These are phyloP conservation scores for Scytalidium sp. DNA, from an alignment of 2,329 filamentous ascomycete genomes.

Conservation along the genomic window DNA sequence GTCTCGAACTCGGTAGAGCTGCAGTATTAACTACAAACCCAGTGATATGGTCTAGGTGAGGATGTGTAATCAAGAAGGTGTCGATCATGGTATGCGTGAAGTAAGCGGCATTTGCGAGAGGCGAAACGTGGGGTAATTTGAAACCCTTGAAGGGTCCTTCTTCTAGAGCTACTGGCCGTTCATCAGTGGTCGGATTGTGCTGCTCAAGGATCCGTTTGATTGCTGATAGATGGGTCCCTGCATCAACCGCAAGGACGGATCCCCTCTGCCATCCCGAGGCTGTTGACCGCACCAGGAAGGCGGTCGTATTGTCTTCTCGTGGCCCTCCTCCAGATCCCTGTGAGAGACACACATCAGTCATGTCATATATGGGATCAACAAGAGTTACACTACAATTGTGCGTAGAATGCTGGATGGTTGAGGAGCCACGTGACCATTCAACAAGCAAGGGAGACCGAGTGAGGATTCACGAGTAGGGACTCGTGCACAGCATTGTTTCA, in stretches of 20 bases:
- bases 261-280: slow-evolving; percentile 76
- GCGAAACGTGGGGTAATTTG: slow-evolving; percentile 61
- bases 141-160: slow-evolving; percentile 79
- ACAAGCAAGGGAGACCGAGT: too few species aligned
- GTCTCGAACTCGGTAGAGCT: slow-evolving; percentile 72
- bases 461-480: background rate
- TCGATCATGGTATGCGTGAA: slow-evolving; percentile 78
- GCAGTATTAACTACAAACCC: slow-evolving; percentile 94
- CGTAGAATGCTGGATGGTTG: too few species aligned
- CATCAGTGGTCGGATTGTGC: slow-evolving; percentile 26
- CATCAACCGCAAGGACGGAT: slow-evolving; percentile 89
- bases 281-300: slow-evolving; percentile 81
- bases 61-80: slow-evolving; percentile 89
- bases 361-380: too few species aligned
- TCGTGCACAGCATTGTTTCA: background rate
- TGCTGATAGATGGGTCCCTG: slow-evolving; percentile 81
- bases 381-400: too few species aligned
- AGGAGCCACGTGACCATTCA: too few species aligned
- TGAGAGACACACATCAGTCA: slow-evolving; percentile 1
- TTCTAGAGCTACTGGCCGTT: slow-evolving; percentile 53
- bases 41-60: slow-evolving; percentile 92
- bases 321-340: slow-evolving; percentile 90
- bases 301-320: slow-evolving; percentile 84
- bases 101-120: slow-evolving; percentile 76
- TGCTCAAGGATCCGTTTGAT: slow-evolving; percentile 70